Evolutionary conservation across 139 green algal species (phyloP).

Genomic region (Chlamydomonas urium): DNA sequence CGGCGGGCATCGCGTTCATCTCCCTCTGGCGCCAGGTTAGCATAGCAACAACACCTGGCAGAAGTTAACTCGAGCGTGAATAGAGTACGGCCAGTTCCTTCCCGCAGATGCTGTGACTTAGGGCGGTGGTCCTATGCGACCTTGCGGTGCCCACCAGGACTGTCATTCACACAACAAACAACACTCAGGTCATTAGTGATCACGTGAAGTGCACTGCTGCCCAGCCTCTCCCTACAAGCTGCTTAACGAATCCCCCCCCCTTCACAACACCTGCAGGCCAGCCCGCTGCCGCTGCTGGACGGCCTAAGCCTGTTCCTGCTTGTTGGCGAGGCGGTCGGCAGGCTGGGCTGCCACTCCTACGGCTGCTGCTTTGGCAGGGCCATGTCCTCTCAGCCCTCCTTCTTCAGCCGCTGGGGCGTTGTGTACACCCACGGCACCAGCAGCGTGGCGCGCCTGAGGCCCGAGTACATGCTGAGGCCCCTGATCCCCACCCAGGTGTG

Average conservation of each 20-base stretch:
- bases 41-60: background rate
- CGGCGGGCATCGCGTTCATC: background rate
- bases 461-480: conserved; percentile 4
- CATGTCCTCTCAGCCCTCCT: background rate
- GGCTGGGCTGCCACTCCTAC: conserved; percentile 21
- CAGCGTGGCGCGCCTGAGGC: conserved; percentile 11
- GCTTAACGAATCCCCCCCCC: too few species aligned
- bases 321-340: conserved; percentile 6
- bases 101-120: too few species aligned
- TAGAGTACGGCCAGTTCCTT: too few species aligned
- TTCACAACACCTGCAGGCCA: background rate
- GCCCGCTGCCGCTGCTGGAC: conserved; percentile 9
- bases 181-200: too few species aligned
- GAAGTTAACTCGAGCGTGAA: too few species aligned
- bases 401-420: background rate
- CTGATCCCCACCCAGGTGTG: conserved; percentile 19
- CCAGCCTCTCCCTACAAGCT: too few species aligned
- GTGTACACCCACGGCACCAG: conserved; percentile 9
- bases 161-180: too few species aligned
- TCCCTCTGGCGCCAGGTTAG: background rate
- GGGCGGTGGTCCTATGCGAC: too few species aligned
- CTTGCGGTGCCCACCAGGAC: too few species aligned
- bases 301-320: conserved; percentile 8
- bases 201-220: background rate
- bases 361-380: conserved; percentile 23